These are phyloP conservation scores for Fusarium sp. DNA, from an alignment of 2,329 filamentous ascomycete genomes.

Conservation along the genomic window DNA sequence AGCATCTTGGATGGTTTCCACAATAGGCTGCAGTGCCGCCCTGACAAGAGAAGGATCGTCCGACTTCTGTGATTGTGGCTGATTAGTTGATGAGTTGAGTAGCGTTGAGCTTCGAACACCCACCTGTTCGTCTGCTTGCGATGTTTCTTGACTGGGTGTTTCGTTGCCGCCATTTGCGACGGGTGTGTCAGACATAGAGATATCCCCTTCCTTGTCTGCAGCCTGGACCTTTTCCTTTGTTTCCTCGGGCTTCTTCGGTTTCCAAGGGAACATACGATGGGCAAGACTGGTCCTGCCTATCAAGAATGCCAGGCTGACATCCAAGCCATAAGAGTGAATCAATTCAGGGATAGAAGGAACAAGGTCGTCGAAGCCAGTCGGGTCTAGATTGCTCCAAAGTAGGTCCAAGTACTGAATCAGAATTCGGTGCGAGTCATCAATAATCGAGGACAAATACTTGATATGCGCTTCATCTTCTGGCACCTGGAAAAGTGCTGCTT, in stretches of 20 bases:
- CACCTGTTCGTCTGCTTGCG: conserved; percentile 50
- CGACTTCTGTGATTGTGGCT: conserved; percentile 46
- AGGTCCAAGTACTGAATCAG: conserved; percentile 91
- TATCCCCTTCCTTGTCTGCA: conserved; percentile 67
- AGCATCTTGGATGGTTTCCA: conserved; percentile 72
- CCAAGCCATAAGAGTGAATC: conserved; percentile 81
- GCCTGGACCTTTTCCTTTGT: conserved; percentile 45
- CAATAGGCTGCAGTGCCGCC: conserved; percentile 72
- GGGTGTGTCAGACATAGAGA: conserved; percentile 59
- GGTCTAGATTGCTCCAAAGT: conserved; percentile 80
- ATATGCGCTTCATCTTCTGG: conserved; percentile 80
- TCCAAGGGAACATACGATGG: conserved; percentile 66
- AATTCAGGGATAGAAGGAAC: conserved; percentile 81
- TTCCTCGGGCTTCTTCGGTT: conserved; percentile 48
- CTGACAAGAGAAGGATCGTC: conserved; percentile 50
- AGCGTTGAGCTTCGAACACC: conserved; percentile 26
- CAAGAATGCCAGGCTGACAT: conserved; percentile 84
- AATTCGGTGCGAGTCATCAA: conserved; percentile 89
- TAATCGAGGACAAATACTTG: conserved; percentile 86
- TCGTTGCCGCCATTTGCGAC: conserved; percentile 43
- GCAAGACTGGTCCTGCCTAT: conserved; percentile 81
- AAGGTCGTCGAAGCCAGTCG: conserved; percentile 79
- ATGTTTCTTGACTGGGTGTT: conserved; percentile 43
- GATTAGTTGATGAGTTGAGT: conserved; percentile 42
- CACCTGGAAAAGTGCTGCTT: conserved; percentile 82